Evolutionary conservation across 805 yeast genomes (phyloP).

Genomic region (Lachancea waltii): DNA sequence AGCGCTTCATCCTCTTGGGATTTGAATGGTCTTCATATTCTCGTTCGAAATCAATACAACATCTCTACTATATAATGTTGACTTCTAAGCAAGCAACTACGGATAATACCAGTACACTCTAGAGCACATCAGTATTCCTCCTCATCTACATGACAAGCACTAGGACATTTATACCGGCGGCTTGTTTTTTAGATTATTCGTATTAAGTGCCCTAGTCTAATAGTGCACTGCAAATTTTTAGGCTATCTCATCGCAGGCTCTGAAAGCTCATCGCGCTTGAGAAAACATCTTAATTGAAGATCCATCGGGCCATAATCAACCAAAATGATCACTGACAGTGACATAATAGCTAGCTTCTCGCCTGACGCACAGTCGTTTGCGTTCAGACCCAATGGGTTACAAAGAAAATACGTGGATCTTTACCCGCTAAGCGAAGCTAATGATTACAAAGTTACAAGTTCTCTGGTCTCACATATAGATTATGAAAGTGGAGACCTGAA

Average conservation of each 20-base stretch:
- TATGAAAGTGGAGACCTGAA: conserved; percentile 29
- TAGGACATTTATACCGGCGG: too few species aligned
- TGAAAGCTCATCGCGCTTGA: background rate
- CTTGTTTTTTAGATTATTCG: too few species aligned
- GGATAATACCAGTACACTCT: too few species aligned
- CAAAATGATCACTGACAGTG: conserved; percentile 7
- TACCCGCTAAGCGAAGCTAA: conserved; percentile 28
- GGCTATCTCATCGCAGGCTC: background rate
- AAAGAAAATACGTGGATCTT: conserved; percentile 30
- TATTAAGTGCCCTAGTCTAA: background rate
- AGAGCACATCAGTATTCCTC: too few species aligned
- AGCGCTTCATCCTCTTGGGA: too few species aligned
- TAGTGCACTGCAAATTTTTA: background rate
- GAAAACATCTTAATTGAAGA: background rate
- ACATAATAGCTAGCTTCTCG: conserved; percentile 23
- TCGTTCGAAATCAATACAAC: too few species aligned
- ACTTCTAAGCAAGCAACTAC: too few species aligned
- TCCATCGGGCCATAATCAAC: too few species aligned
- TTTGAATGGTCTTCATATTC: too few species aligned
- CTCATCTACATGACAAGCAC: too few species aligned
- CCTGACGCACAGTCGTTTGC: conserved; percentile 30
- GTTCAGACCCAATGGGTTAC: conserved; percentile 30
- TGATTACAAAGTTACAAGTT: conserved; percentile 25
- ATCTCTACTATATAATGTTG: too few species aligned
- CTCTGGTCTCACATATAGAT: conserved; percentile 26